Conservation (phyloP, 306 rosid genomes). For the Acacia confusa region DNA sequence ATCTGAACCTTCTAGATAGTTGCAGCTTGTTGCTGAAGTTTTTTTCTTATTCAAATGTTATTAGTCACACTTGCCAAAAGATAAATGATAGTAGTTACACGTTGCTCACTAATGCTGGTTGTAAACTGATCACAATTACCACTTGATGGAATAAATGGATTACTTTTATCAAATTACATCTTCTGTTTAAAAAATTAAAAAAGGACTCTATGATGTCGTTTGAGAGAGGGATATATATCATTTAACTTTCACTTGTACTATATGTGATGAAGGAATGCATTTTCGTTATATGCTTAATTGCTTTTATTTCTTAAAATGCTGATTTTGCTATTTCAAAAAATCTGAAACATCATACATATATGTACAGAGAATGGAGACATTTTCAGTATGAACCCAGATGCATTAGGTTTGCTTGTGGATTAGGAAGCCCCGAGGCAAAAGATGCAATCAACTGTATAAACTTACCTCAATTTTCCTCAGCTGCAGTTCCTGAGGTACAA, state of each 20-base stretch:
- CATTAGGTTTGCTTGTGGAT: slow-evolving; percentile 53
- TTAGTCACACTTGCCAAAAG: background rate
- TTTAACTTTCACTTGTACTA: slow-evolving; percentile 8
- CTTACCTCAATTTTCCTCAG: slow-evolving; percentile 78
- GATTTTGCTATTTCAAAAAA: slow-evolving; percentile 9
- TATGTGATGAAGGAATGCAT: background rate
- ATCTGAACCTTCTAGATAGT: background rate
- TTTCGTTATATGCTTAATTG: background rate
- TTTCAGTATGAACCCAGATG: slow-evolving; percentile 62
- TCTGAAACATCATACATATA: slow-evolving; percentile 20
- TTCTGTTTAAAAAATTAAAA: background rate
- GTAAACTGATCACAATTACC: background rate
- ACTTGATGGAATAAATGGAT: background rate
- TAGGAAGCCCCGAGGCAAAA: slow-evolving; percentile 42
- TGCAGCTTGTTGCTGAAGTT: background rate
- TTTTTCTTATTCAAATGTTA: background rate
- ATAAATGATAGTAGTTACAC: background rate
- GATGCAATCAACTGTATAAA: slow-evolving; percentile 35
- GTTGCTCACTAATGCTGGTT: background rate
- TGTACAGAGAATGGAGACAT: slow-evolving; percentile 73
- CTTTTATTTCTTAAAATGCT: slow-evolving; percentile 14
- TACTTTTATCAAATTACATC: background rate
- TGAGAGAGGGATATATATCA: background rate
- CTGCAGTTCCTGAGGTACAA: slow-evolving; percentile 66
- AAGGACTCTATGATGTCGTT: background rate